A percentile compares a stretch with the other conserved stretches of the same genome.
phyloP scores from a whole-genome alignment of 768 basidiomycete species.

The Termitomyces sp. region DNA sequence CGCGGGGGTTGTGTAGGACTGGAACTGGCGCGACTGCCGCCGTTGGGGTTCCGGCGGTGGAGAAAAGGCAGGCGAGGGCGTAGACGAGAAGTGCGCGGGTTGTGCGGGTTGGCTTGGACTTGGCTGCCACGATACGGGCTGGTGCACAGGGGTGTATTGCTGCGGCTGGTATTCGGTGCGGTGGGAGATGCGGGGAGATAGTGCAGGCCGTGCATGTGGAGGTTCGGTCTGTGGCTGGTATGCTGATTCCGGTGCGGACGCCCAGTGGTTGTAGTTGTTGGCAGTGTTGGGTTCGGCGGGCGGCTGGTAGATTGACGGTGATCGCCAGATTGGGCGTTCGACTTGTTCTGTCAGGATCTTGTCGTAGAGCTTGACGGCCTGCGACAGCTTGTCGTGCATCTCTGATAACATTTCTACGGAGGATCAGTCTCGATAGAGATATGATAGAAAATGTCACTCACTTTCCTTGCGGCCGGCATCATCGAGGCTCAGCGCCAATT shows the following conservation, averaged over 20 bases:
- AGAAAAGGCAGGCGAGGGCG: constrained; percentile 7
- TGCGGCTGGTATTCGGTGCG: constrained; percentile 9
- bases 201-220: constrained; percentile 15
- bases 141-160: constrained; percentile 4
- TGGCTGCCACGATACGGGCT: constrained; percentile 13
- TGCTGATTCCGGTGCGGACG: constrained; percentile 9
- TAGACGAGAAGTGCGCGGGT: constrained; percentile 13
- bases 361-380: constrained; percentile 91
- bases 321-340: constrained; percentile 62
- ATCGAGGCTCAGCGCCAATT: constrained; percentile 77
- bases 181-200: constrained; percentile 18
- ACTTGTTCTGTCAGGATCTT: constrained; percentile 81
- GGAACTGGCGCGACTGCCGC: constrained; percentile 17
- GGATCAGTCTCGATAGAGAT: neutral
- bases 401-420: constrained; percentile 75
- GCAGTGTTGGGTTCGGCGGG: constrained; percentile 19
- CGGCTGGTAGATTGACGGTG: constrained; percentile 28
- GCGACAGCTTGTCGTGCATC: constrained; percentile 91
- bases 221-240: constrained; percentile 6
- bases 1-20: constrained; percentile 15
- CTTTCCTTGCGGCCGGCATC: constrained; percentile 85
- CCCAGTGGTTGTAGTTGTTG: constrained; percentile 30
- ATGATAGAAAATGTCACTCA: constrained; percentile 30
- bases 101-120: constrained; percentile 4
- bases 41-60: constrained; percentile 12